Conservation (phyloP, 805 yeast species). For the Ogataea pilisensis region DNA sequence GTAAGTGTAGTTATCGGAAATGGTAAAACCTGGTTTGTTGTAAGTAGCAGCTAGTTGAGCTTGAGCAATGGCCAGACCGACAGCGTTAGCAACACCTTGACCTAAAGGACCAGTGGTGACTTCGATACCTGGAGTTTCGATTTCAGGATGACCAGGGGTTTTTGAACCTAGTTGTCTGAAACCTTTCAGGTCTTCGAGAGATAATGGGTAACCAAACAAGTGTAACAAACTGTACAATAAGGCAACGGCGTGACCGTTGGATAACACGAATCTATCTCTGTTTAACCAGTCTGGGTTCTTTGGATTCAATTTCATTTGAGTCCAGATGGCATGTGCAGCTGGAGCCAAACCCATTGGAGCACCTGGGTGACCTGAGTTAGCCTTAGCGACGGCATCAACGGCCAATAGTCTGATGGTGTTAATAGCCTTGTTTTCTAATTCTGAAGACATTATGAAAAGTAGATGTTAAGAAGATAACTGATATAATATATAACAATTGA, state of each 20-base stretch:
- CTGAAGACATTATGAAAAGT: constrained; percentile 37
- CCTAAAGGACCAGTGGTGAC: constrained; percentile 99
- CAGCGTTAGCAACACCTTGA: constrained; percentile 95
- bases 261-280: constrained; percentile 91
- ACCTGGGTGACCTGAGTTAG: constrained; percentile 98
- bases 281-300: constrained; percentile 88
- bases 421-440: constrained; percentile 71
- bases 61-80: constrained; percentile 95
- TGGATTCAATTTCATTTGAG: constrained; percentile 82
- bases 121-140: constrained; percentile 87
- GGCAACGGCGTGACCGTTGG: constrained; percentile 97
- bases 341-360: constrained; percentile 99
- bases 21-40: constrained; percentile 77
- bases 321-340: constrained; percentile 83
- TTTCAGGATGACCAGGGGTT: constrained; percentile 98
- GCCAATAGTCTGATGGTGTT: constrained; percentile 86
- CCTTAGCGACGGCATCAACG: constrained; percentile 79
- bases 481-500: not conserved
- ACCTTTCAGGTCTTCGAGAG: constrained; percentile 80
- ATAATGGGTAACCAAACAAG: constrained; percentile 75
- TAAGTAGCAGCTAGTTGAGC: constrained; percentile 86
- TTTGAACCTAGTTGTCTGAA: constrained; percentile 89
- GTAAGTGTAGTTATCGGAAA: constrained; percentile 76
- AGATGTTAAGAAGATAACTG: not conserved
- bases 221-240: constrained; percentile 81